Percentiles rank a stretch among this genome's conserved stretches.
phyloP scores from a whole-genome alignment of 2,329 filamentous ascomycete genomes.

The Aspergillus phoenicis region DNA sequence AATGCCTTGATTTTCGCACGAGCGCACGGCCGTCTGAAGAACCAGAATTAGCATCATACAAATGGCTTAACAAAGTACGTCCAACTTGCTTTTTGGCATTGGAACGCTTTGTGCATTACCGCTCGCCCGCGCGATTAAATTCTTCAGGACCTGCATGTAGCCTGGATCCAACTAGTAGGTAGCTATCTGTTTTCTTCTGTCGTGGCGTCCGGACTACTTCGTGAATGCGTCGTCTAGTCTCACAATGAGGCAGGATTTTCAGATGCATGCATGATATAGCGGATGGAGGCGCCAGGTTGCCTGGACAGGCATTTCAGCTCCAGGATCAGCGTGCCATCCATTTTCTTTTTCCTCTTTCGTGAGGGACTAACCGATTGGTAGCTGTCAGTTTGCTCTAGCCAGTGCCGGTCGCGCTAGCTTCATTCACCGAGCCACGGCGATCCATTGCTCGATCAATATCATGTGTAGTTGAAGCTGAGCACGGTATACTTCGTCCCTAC shows the following conservation, averaged over 20 bases:
- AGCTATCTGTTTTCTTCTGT: background rate
- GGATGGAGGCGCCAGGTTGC: background rate
- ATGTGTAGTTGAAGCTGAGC: background rate
- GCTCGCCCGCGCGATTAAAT: background rate
- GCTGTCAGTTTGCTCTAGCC: slow-evolving; percentile 2
- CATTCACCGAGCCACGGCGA: background rate
- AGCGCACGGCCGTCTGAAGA: slow-evolving; percentile 2
- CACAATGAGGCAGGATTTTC: slow-evolving; percentile 2
- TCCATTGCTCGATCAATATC: background rate
- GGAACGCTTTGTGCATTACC: background rate
- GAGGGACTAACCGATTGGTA: background rate
- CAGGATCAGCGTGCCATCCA: slow-evolving; percentile 17
- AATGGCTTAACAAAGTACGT: background rate
- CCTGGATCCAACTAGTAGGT: background rate
- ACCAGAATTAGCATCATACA: background rate
- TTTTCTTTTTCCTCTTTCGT: background rate
- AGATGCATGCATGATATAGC: background rate
- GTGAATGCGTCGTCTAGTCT: background rate
- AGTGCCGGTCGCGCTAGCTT: slow-evolving; percentile 1
- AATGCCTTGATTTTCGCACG: slow-evolving; percentile 3
- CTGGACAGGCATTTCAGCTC: slow-evolving; percentile 17
- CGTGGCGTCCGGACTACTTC: background rate
- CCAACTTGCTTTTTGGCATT: background rate
- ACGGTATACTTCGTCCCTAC: background rate
- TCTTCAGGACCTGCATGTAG: slow-evolving; percentile 1